Conservation (phyloP, 179 eudicot species). For the Nepenthes alata region DNA sequence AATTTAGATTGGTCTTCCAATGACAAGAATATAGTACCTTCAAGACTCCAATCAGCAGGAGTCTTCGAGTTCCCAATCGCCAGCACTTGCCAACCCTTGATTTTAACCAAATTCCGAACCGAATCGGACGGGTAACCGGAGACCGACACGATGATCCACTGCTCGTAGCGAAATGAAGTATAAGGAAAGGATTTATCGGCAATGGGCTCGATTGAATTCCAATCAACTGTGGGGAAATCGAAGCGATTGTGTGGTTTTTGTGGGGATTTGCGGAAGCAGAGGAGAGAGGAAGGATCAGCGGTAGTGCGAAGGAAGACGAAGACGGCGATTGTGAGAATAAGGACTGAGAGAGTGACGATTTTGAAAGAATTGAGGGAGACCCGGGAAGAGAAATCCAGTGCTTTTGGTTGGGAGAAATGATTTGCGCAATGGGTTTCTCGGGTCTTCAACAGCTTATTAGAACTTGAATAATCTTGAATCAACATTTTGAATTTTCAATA, state of each 20-base stretch:
- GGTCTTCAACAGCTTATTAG: background rate
- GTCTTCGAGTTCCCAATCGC: conserved; percentile 46
- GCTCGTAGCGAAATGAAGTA: conserved; percentile 36
- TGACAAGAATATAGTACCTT: conserved; percentile 47
- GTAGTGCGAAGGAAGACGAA: conserved; percentile 39
- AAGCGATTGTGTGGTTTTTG: conserved; percentile 12
- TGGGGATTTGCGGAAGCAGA: conserved; percentile 24
- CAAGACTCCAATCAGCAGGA: conserved; percentile 43
- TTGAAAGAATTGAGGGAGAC: conserved; percentile 30
- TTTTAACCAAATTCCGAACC: conserved; percentile 19
- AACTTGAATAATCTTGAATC: conserved; percentile 4
- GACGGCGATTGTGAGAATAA: conserved; percentile 39
- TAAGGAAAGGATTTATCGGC: conserved; percentile 31
- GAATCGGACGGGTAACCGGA: conserved; percentile 42
- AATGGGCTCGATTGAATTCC: conserved; percentile 24
- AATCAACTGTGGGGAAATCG: conserved; percentile 25
- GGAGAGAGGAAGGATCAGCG: conserved; percentile 38
- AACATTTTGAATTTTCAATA: conserved; percentile 1
- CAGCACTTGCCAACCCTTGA: conserved; percentile 50
- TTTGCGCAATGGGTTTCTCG: conserved; percentile 2
- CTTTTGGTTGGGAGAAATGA: conserved; percentile 25
- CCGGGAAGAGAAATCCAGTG: conserved; percentile 42
- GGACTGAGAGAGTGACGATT: conserved; percentile 19
- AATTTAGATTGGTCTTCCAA: conserved; percentile 42
- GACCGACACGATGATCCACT: conserved; percentile 53